Conservation (phyloP, 73 alveolate genomes). For the Symbiodinium natans region DNA sequence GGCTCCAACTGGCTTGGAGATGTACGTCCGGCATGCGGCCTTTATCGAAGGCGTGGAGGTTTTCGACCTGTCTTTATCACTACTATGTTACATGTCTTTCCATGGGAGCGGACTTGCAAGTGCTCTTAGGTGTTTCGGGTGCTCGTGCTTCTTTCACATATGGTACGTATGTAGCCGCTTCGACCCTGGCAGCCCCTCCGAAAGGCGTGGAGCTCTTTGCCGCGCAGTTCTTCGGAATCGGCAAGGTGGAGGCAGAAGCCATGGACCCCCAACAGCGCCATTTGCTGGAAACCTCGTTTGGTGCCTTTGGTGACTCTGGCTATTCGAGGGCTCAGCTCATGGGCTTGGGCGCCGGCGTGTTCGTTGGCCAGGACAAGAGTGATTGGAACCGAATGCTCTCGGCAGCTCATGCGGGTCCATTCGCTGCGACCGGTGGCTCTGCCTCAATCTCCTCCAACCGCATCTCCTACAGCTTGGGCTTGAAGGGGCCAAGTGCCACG, state of each 20-base stretch:
- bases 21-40: slow-evolving; percentile 88
- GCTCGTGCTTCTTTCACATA: too few species aligned
- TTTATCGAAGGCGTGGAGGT: slow-evolving; percentile 45
- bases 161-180: too few species aligned
- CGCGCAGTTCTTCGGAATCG: slow-evolving; percentile 56
- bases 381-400: slow-evolving; percentile 93
- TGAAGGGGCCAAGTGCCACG: slow-evolving; percentile 91
- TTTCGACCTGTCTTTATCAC: too few species aligned
- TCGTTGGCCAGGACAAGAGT: slow-evolving; percentile 82
- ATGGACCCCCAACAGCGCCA: slow-evolving; percentile 94
- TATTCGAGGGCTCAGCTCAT: not conserved
- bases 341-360: slow-evolving; percentile 59
- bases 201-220: slow-evolving; percentile 37
- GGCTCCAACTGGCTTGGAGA: slow-evolving; percentile 76
- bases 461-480: slow-evolving; percentile 70
- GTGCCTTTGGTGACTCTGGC: slow-evolving; percentile 52
- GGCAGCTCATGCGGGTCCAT: slow-evolving; percentile 92
- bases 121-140: too few species aligned
- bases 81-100: too few species aligned
- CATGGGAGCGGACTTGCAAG: too few species aligned
- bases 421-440: slow-evolving; percentile 92
- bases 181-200: too few species aligned
- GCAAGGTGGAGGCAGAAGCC: slow-evolving; percentile 64
- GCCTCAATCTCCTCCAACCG: slow-evolving; percentile 88
- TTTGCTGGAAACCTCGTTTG: slow-evolving; percentile 49